A percentile compares a stretch with the other conserved stretches of the same genome.
These are phyloP conservation scores for Verruconis gallopava DNA, from an alignment of 2,329 filamentous ascomycete species.

Conservation along the genomic window DNA sequence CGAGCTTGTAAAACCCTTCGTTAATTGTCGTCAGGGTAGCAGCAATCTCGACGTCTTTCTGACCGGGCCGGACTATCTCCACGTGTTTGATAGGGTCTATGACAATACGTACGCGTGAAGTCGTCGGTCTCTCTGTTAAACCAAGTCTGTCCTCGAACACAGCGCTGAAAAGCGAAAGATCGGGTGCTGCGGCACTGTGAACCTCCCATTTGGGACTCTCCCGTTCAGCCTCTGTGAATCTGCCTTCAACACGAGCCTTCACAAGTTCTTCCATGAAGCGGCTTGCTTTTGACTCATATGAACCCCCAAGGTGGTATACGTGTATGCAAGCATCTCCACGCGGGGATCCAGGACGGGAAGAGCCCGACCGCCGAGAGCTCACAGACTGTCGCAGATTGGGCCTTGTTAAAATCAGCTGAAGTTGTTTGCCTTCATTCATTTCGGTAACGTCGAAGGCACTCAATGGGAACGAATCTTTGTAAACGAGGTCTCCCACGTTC, in stretches of 20 bases:
- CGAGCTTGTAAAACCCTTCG: slow-evolving; percentile 43
- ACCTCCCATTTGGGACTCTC: slow-evolving; percentile 73
- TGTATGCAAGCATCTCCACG: slow-evolving; percentile 6
- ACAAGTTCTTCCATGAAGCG: slow-evolving; percentile 75
- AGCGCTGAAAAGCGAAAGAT: slow-evolving; percentile 45
- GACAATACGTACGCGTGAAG: slow-evolving; percentile 58
- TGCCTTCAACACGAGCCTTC: slow-evolving; percentile 73
- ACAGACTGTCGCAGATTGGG: neutral
- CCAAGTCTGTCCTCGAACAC: slow-evolving; percentile 39
- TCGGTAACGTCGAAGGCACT: slow-evolving; percentile 62
- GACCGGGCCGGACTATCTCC: slow-evolving; percentile 25
- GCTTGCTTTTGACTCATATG: slow-evolving; percentile 63
- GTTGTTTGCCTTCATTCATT: slow-evolving; percentile 45
- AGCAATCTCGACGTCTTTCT: slow-evolving; percentile 54
- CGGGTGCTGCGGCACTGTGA: slow-evolving; percentile 45
- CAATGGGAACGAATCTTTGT: slow-evolving; percentile 48
- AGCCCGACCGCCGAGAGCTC: slow-evolving; percentile 4
- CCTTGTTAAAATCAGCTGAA: slow-evolving; percentile 47
- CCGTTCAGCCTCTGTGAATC: slow-evolving; percentile 72
- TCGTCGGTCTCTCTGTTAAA: slow-evolving; percentile 51
- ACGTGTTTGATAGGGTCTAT: slow-evolving; percentile 58
- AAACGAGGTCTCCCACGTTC: slow-evolving; percentile 52
- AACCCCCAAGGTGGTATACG: slow-evolving; percentile 55
- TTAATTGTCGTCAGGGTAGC: slow-evolving; percentile 45
- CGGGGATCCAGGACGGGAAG: slow-evolving; percentile 5